A percentile compares a stretch with the other conserved stretches of the same genome.
Evolutionary conservation across 2,329 filamentous ascomycete species (phyloP).

Genomic region (Calcarisporium arbuscula): DNA sequence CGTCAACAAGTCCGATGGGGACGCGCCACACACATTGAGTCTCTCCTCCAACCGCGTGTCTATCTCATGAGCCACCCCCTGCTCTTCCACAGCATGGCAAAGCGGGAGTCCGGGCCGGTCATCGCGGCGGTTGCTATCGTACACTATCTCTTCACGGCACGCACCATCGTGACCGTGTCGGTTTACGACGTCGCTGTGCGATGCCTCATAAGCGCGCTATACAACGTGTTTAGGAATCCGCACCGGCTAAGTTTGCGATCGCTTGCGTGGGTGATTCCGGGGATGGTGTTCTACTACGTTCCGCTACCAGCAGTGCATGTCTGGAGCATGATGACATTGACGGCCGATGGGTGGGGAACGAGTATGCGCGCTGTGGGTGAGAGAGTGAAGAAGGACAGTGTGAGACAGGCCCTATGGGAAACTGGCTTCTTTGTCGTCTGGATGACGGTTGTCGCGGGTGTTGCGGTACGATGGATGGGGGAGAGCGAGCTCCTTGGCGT

Average conservation of each 20-base stretch:
- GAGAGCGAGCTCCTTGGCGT: no score
- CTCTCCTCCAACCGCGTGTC: slow-evolving; percentile 16
- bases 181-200: slow-evolving; percentile 12
- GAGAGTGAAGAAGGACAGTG: slow-evolving; percentile 10
- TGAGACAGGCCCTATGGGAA: slow-evolving; percentile 16
- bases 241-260: slow-evolving; percentile 13
- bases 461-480: slow-evolving; percentile 4
- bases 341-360: slow-evolving; percentile 19
- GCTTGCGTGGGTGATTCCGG: slow-evolving; percentile 14
- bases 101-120: slow-evolving; percentile 15
- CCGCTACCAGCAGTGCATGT: slow-evolving; percentile 18
- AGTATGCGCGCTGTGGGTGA: slow-evolving; percentile 17
- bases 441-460: slow-evolving; percentile 16
- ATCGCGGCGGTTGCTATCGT: slow-evolving; percentile 13
- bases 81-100: slow-evolving; percentile 17
- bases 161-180: slow-evolving; percentile 12
- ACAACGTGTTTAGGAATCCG: slow-evolving; percentile 17
- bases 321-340: slow-evolving; percentile 18
- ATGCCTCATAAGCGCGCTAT: slow-evolving; percentile 8
- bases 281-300: slow-evolving; percentile 18
- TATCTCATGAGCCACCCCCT: slow-evolving; percentile 18
- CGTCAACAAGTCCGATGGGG: slow-evolving; percentile 19
- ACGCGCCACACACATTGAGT: slow-evolving; percentile 18
- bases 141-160: slow-evolving; percentile 15
- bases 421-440: slow-evolving; percentile 18